Conservation (phyloP, 148 eudicot species). For the Rhododendron molle region DNA sequence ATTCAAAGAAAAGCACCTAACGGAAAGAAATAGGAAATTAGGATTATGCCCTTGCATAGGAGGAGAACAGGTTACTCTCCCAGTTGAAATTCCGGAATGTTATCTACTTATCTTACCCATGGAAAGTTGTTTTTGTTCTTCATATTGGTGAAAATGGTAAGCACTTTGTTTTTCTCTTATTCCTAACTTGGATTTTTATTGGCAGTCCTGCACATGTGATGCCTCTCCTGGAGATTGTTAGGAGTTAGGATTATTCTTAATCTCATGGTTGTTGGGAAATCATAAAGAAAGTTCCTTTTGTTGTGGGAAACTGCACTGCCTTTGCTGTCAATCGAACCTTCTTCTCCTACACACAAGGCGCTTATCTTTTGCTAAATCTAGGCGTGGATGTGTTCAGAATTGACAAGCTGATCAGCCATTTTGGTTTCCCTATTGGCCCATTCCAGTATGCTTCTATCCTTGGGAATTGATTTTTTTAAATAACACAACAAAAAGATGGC, state of each 20-base stretch:
- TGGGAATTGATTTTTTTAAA: not conserved
- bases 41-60: not conserved
- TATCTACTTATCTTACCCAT: not conserved
- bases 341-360: constrained; percentile 80
- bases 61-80: not conserved
- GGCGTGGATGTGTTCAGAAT: constrained; percentile 86
- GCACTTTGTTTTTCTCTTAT: not conserved
- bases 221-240: constrained; percentile 93
- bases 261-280: constrained; percentile 69
- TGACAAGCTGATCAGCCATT: constrained; percentile 65
- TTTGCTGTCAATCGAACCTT: constrained; percentile 92
- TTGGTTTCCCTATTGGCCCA: constrained; percentile 92
- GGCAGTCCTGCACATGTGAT: constrained; percentile 90
- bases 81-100: not conserved
- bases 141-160: not conserved
- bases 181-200: constrained; percentile 17
- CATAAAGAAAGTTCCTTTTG: constrained; percentile 87
- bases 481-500: not conserved
- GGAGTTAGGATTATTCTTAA: constrained; percentile 75
- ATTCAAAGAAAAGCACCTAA: not conserved
- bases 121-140: too few species aligned
- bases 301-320: constrained; percentile 93
- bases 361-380: constrained; percentile 60
- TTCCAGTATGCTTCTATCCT: constrained; percentile 67
- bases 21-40: not conserved